phyloP scores from a whole-genome alignment of 257 asterid species.

The Penstemon barbatus region DNA sequence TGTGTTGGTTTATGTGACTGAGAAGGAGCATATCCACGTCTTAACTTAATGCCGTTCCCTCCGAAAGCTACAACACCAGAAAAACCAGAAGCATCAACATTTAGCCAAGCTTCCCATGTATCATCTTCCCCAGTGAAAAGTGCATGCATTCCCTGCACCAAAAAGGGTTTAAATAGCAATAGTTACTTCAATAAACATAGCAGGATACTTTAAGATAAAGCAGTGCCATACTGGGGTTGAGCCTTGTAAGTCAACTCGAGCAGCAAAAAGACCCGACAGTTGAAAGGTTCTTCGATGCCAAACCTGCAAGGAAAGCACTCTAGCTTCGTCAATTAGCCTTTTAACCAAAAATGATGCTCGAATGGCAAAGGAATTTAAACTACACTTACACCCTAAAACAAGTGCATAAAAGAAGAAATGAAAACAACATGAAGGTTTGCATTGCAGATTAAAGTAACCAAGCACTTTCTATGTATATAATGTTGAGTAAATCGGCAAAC shows the following conservation, averaged over 20 bases:
- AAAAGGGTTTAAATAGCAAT: slow-evolving; percentile 16
- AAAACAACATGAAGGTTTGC: slow-evolving; percentile 10
- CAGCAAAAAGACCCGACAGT: slow-evolving; percentile 96
- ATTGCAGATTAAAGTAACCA: background rate
- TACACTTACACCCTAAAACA: background rate
- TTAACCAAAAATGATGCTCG: slow-evolving; percentile 11
- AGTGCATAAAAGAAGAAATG: background rate
- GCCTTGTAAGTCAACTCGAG: slow-evolving; percentile 98
- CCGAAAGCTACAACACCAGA: slow-evolving; percentile 51
- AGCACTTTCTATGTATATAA: background rate
- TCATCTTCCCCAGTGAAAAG: slow-evolving; percentile 97
- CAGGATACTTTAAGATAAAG: slow-evolving; percentile 15
- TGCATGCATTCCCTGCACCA: slow-evolving; percentile 44
- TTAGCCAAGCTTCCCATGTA: slow-evolving; percentile 98
- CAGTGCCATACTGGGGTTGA: slow-evolving; percentile 62
- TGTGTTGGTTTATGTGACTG: slow-evolving; percentile 87
- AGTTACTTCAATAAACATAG: slow-evolving; percentile 20
- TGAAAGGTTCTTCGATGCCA: slow-evolving; percentile 98
- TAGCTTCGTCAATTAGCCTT: slow-evolving; percentile 25
- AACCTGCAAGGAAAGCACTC: slow-evolving; percentile 50
- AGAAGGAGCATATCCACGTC: slow-evolving; percentile 94
- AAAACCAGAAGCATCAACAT: slow-evolving; percentile 72
- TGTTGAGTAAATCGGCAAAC: slow-evolving; percentile 10
- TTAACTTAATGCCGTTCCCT: slow-evolving; percentile 59
- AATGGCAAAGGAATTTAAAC: slow-evolving; percentile 4